A percentile compares a stretch with the other conserved stretches of the same genome.
These are phyloP conservation scores for Corynascus novoguineensis DNA, from an alignment of 495 filamentous ascomycete genomes.

Conservation along the genomic window DNA sequence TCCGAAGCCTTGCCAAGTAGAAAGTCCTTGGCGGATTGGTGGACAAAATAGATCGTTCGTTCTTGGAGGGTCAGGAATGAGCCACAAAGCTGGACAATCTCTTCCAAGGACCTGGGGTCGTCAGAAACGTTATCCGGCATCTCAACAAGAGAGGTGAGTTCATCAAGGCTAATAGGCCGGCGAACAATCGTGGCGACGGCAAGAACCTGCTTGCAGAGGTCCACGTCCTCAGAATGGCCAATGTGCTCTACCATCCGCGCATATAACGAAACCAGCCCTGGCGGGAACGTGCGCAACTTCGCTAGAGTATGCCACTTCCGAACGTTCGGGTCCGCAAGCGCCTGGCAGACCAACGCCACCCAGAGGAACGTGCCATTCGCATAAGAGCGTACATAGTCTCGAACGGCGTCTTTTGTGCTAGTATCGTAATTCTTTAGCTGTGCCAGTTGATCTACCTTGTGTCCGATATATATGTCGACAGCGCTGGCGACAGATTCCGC, in stretches of 20 bases:
- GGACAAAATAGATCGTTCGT: conserved; percentile 6
- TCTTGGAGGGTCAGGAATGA: conserved; percentile 23
- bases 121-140: not conserved
- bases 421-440: conserved; percentile 11
- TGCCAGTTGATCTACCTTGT: conserved; percentile 29
- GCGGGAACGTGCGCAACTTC: conserved; percentile 13
- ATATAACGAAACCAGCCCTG: conserved; percentile 20
- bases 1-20: conserved; percentile 11
- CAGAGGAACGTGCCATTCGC: too few relatives aligned
- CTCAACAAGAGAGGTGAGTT: conserved; percentile 16
- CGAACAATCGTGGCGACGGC: conserved; percentile 3
- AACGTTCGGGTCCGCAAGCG: conserved; percentile 9
- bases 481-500: conserved; percentile 18
- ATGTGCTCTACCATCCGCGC: not conserved
- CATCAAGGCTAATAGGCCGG: conserved; percentile 20
- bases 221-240: not conserved
- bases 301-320: not conserved
- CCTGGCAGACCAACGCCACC: conserved; percentile 32
- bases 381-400: not conserved
- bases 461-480: conserved; percentile 29
- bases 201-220: conserved; percentile 21
- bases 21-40: conserved; percentile 29
- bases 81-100: conserved; percentile 22
- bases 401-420: conserved; percentile 16
- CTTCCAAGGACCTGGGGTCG: not conserved